Conservation (phyloP, 2,329 filamentous ascomycete genomes). For the Shiraia bambusicola region DNA sequence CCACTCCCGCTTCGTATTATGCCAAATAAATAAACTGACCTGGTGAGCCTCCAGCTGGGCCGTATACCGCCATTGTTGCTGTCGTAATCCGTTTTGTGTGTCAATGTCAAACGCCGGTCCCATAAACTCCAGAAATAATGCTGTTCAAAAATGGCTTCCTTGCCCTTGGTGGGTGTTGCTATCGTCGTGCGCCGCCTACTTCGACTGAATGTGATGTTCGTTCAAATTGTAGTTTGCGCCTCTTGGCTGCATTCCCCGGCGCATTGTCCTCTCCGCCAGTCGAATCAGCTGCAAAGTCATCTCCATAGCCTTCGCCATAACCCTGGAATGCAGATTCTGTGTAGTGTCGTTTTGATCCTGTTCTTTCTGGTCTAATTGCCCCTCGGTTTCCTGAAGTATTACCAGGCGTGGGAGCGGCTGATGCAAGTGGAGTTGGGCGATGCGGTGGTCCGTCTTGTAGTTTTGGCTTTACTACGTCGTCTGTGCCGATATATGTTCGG, state of each 20-base stretch:
- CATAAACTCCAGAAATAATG: not conserved
- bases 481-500: conserved; percentile 48
- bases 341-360: conserved; percentile 73
- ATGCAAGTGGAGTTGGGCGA: conserved; percentile 20
- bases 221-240: conserved; percentile 40
- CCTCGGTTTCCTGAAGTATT: conserved; percentile 47
- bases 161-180: conserved; percentile 9
- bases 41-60: not conserved
- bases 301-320: conserved; percentile 70
- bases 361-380: conserved; percentile 61
- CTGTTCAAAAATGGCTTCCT: not conserved
- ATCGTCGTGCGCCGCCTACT: conserved; percentile 40
- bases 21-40: conserved; percentile 1
- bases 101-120: not conserved
- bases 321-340: conserved; percentile 74
- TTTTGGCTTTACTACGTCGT: conserved; percentile 43
- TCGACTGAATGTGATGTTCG: conserved; percentile 38
- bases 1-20: conserved; percentile 4
- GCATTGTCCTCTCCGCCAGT: conserved; percentile 69
- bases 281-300: conserved; percentile 68
- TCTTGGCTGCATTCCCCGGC: conserved; percentile 34
- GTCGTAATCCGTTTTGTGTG: not conserved
- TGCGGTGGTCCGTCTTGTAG: conserved; percentile 24
- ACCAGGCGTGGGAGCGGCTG: conserved; percentile 34
- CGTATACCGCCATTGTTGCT: not conserved